Percentiles rank a stretch among this genome's conserved stretches.
Evolutionary conservation across 257 asterid species (phyloP).

Genomic region (Solanum sparsipilum): DNA sequence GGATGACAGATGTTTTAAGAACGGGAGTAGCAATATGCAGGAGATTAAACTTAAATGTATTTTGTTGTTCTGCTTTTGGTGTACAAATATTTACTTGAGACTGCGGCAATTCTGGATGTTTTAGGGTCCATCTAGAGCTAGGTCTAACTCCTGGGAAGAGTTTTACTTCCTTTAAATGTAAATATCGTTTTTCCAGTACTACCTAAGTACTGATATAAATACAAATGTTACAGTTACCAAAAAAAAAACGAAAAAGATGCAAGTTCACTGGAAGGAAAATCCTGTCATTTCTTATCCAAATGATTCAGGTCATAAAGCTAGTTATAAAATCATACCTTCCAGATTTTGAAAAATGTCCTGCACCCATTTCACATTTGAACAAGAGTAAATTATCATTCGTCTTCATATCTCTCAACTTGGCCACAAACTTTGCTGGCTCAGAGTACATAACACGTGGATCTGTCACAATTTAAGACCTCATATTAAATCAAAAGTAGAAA

Average conservation of each 20-base stretch:
- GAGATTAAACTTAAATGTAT: neutral
- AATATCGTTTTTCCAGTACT: neutral
- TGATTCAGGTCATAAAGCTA: neutral
- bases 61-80: neutral
- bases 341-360: slow-evolving; percentile 93
- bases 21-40: neutral
- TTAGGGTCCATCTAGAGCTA: neutral
- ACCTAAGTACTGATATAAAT: neutral
- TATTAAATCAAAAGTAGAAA: neutral
- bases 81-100: neutral
- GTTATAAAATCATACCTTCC: slow-evolving; percentile 50
- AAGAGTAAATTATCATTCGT: slow-evolving; percentile 60
- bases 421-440: slow-evolving; percentile 90
- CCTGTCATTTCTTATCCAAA: neutral
- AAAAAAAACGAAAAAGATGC: neutral
- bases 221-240: neutral
- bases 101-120: neutral
- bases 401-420: slow-evolving; percentile 83
- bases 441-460: slow-evolving; percentile 87
- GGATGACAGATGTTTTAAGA: neutral
- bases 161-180: neutral
- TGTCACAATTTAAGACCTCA: slow-evolving; percentile 16
- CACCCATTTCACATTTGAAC: slow-evolving; percentile 87
- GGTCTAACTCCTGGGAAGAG: neutral
- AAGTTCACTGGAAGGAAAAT: neutral